Evolutionary conservation across 306 rosid species (phyloP).

Genomic region (Acacia confusa): DNA sequence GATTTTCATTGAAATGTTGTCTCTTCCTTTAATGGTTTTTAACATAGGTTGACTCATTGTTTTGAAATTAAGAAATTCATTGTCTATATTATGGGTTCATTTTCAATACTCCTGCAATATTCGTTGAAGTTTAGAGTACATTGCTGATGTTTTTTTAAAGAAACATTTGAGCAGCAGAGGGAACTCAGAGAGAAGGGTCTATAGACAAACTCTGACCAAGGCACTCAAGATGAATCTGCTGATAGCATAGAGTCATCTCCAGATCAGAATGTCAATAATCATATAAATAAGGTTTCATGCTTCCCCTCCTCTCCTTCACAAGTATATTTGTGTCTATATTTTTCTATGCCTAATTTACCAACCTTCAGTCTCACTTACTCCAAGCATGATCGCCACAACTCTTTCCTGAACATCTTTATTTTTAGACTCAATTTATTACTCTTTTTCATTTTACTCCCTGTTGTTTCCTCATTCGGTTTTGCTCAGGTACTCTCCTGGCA

Average conservation of each 20-base stretch:
- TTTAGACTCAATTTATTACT: not conserved
- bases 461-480: not conserved
- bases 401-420: not conserved
- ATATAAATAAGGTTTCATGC: slow-evolving; percentile 62
- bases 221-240: slow-evolving; percentile 60
- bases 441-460: not conserved
- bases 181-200: slow-evolving; percentile 95
- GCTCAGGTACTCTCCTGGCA: not conserved
- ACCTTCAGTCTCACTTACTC: not conserved
- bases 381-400: slow-evolving; percentile 1
- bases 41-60: too few relatives aligned
- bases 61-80: too few relatives aligned
- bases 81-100: too few relatives aligned
- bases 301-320: slow-evolving; percentile 12
- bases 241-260: slow-evolving; percentile 63
- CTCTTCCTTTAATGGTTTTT: too few relatives aligned
- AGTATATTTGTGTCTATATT: slow-evolving; percentile 3
- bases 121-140: too few relatives aligned
- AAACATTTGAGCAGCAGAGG: slow-evolving; percentile 99
- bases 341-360: slow-evolving; percentile 6
- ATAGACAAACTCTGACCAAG: slow-evolving; percentile 71
- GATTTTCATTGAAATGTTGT: too few relatives aligned
- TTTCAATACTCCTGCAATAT: too few relatives aligned
- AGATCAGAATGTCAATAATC: slow-evolving; percentile 66
- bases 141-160: too few relatives aligned